Percentiles rank a stretch among this genome's conserved stretches.
Evolutionary conservation across 345 rosid genomes (phyloP).

Genomic region (Euphorbia pulcherrima): DNA sequence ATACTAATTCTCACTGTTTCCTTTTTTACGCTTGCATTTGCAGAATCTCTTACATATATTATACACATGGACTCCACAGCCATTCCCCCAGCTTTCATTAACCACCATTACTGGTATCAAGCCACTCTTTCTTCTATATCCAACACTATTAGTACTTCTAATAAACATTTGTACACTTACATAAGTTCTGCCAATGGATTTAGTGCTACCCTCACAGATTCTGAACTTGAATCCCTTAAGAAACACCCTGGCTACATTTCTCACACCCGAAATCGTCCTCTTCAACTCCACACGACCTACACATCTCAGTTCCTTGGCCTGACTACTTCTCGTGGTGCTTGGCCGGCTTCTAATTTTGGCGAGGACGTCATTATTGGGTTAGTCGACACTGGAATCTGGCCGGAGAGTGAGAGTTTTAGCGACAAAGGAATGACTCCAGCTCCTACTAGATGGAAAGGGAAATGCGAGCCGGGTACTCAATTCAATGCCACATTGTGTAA

Average conservation of each 20-base stretch:
- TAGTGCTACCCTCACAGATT: conserved; percentile 18
- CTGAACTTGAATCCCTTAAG: conserved; percentile 24
- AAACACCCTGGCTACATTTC: conserved; percentile 23
- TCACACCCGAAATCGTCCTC: conserved; percentile 14
- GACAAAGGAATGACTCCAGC: conserved; percentile 30
- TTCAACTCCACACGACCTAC: conserved; percentile 31
- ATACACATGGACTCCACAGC: conserved; percentile 33
- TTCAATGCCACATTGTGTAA: conserved; percentile 36
- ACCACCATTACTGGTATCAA: conserved; percentile 38
- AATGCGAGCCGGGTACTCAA: conserved; percentile 14
- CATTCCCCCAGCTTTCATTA: conserved; percentile 28
- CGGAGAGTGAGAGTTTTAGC: conserved; percentile 37
- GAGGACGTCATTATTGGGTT: conserved; percentile 32
- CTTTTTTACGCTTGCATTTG: not conserved
- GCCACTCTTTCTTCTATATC: conserved; percentile 26
- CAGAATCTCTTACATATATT: conserved; percentile 20
- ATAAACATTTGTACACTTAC: conserved; percentile 19
- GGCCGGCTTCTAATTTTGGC: conserved; percentile 30
- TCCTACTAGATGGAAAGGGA: conserved; percentile 39
- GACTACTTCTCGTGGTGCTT: conserved; percentile 24
- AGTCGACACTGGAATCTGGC: conserved; percentile 44
- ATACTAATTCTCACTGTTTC: conserved; percentile 16
- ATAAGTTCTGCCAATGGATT: conserved; percentile 24
- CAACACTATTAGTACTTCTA: conserved; percentile 12
- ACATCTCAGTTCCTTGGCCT: conserved; percentile 34